Percentiles rank a stretch among this genome's conserved stretches.
phyloP scores from a whole-genome alignment of 805 yeast genomes.

The Saccharomycopsis selenospora region DNA sequence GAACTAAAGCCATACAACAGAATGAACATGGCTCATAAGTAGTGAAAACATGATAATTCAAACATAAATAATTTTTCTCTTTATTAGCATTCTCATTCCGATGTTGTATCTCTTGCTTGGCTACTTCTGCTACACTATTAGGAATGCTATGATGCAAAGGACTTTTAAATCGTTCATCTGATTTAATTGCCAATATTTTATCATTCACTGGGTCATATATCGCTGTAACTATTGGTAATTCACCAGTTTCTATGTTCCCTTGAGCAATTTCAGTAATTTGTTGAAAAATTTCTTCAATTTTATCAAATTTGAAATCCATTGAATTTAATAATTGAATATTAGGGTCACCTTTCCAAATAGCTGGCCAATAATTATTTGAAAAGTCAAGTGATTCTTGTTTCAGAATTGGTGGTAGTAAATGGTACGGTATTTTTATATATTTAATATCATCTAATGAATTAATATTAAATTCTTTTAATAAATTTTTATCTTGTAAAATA shows the following conservation, averaged over 20 bases:
- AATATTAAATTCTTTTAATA: constrained; percentile 23
- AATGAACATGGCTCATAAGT: constrained; percentile 95
- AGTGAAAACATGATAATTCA: constrained; percentile 69
- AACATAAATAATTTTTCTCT: constrained; percentile 52
- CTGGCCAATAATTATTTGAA: constrained; percentile 75
- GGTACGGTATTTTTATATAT: constrained; percentile 42
- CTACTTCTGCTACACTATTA: constrained; percentile 59
- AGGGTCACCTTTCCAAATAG: constrained; percentile 92
- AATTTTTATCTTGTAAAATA: constrained; percentile 21
- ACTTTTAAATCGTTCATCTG: constrained; percentile 37
- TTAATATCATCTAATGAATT: constrained; percentile 16
- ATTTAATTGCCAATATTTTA: constrained; percentile 32
- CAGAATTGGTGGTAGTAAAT: constrained; percentile 49
- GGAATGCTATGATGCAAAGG: constrained; percentile 72
- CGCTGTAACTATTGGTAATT: constrained; percentile 48
- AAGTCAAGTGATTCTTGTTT: constrained; percentile 60
- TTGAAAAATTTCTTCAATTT: constrained; percentile 32
- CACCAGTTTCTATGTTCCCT: constrained; percentile 19
- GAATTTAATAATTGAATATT: constrained; percentile 60
- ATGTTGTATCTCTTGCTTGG: constrained; percentile 40
- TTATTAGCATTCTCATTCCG: constrained; percentile 8
- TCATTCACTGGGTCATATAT: constrained; percentile 52
- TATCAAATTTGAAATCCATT: constrained; percentile 40
- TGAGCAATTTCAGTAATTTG: constrained; percentile 26
- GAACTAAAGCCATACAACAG: constrained; percentile 95